Evolutionary conservation across 257 asterid species (phyloP).

Genomic region (Nicotiana otophora): DNA sequence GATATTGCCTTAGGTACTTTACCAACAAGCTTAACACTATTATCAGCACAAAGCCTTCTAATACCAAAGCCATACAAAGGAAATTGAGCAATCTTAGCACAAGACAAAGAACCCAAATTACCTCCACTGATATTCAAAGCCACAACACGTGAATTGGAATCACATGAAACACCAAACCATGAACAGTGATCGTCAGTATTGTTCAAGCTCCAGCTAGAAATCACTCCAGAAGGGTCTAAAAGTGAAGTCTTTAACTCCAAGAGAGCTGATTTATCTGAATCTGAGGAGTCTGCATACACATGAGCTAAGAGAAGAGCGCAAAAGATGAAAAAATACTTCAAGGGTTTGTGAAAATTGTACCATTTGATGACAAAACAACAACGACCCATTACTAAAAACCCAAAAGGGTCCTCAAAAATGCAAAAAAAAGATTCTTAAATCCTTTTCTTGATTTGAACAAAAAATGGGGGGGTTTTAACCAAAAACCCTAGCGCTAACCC

Average conservation of each 20-base stretch:
- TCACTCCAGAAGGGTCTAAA: constrained; percentile 56
- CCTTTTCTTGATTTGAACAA: background rate
- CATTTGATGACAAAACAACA: constrained; percentile 45
- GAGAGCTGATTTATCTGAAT: constrained; percentile 76
- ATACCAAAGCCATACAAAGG: constrained; percentile 79
- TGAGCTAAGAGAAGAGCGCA: constrained; percentile 41
- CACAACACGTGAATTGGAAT: constrained; percentile 55
- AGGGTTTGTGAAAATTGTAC: constrained; percentile 40
- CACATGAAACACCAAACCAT: constrained; percentile 80
- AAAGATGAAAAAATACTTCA: constrained; percentile 45
- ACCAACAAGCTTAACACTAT: constrained; percentile 42
- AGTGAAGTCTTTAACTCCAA: constrained; percentile 67
- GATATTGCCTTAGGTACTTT: constrained; percentile 46
- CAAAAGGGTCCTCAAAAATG: constrained; percentile 43
- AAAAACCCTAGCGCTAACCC: constrained; percentile 53
- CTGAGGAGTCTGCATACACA: constrained; percentile 34
- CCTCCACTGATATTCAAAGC: constrained; percentile 75
- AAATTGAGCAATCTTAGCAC: constrained; percentile 66
- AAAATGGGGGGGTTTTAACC: constrained; percentile 9
- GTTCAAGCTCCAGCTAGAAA: constrained; percentile 54
- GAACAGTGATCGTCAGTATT: constrained; percentile 48
- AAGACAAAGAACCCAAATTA: constrained; percentile 46
- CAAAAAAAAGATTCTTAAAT: constrained; percentile 11
- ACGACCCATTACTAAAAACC: constrained; percentile 64
- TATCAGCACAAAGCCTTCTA: constrained; percentile 51